Conservation (phyloP, 176 grass and related monocot species). For the Coix lacrymajobi region DNA sequence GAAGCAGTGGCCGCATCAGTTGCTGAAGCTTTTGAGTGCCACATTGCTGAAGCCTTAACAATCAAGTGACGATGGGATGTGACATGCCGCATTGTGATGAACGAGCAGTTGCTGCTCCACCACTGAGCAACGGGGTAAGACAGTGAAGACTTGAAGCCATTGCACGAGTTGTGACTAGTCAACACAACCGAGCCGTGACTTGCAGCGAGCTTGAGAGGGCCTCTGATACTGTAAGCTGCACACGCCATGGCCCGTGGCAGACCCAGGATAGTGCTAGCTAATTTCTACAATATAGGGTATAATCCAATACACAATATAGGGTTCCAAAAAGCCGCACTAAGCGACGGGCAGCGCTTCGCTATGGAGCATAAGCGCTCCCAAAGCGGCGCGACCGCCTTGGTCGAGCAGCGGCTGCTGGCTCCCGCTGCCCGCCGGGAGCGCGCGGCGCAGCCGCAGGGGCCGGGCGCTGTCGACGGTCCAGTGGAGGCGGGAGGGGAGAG, state of each 20-base stretch:
- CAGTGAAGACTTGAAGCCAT: constrained; percentile 10
- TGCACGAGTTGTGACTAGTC: neutral
- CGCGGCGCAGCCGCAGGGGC: too few species aligned
- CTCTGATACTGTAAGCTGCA: constrained; percentile 19
- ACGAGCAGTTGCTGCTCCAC: constrained; percentile 7
- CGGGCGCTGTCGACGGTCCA: too few species aligned
- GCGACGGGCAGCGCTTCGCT: too few species aligned
- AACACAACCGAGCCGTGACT: neutral
- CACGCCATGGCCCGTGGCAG: constrained; percentile 42
- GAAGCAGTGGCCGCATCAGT: neutral
- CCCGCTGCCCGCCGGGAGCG: too few species aligned
- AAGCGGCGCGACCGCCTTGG: too few species aligned
- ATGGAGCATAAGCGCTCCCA: too few species aligned
- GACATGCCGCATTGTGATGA: neutral
- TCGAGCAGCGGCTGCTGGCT: too few species aligned
- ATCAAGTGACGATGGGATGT: neutral
- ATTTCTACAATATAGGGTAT: neutral
- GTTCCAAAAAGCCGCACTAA: too few species aligned
- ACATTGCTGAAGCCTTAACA: neutral
- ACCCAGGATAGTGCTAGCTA: neutral
- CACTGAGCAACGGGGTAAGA: constrained; percentile 21
- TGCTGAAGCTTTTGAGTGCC: constrained; percentile 5
- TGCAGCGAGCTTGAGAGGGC: constrained; percentile 23
- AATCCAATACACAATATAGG: neutral
- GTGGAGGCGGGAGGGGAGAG: too few species aligned